Evolutionary conservation across 257 asterid species (phyloP).

Genomic region (Perilla frutescens): DNA sequence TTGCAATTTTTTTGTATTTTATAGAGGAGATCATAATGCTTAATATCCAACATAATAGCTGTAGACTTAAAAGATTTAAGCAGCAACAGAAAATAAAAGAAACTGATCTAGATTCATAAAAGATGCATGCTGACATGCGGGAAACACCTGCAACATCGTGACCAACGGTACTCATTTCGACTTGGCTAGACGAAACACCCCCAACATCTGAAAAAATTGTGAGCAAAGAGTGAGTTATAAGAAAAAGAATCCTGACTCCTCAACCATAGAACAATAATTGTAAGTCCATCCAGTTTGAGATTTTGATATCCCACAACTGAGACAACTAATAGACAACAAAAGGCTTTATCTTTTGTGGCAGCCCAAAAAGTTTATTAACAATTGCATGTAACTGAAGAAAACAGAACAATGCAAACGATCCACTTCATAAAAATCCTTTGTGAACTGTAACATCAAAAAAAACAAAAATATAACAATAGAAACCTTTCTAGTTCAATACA

Average conservation of each 20-base stretch:
- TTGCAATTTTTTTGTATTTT: not conserved
- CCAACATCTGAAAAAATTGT: constrained; percentile 31
- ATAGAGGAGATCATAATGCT: not conserved
- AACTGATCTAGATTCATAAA: constrained; percentile 20
- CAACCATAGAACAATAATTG: not conserved
- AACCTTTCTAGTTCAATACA: not conserved
- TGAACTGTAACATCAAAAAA: not conserved
- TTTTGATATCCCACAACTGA: not conserved
- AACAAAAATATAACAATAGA: too few relatives aligned
- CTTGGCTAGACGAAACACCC: constrained; percentile 35
- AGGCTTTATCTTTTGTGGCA: not conserved
- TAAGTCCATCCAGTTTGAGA: not conserved
- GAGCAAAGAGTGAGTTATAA: not conserved
- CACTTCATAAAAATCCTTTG: not conserved
- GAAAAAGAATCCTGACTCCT: not conserved
- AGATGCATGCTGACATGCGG: not conserved
- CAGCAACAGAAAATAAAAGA: constrained; percentile 8
- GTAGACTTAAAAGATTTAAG: not conserved
- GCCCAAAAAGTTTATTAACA: not conserved
- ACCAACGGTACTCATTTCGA: constrained; percentile 23
- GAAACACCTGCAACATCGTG: constrained; percentile 52
- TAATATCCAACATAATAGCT: constrained; percentile 13
- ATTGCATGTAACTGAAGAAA: not conserved
- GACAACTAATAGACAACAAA: constrained; percentile 15
- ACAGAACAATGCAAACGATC: not conserved